phyloP scores from a whole-genome alignment of 495 filamentous ascomycete genomes.

The Aspergillus campestris region DNA sequence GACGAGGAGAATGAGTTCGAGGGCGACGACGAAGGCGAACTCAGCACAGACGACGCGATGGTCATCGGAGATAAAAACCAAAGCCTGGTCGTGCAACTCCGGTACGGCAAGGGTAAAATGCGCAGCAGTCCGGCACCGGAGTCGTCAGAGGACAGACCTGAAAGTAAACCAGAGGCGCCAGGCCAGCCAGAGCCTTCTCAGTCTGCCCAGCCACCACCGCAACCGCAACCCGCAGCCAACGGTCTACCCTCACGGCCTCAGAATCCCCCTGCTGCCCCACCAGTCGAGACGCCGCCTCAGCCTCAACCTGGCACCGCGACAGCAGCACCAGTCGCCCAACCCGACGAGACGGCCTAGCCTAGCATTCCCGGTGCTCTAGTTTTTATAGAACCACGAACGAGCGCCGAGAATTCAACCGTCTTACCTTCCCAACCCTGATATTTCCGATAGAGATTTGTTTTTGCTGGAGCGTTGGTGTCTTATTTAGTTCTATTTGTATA shows the following conservation, averaged over 20 bases:
- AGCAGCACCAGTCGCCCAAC: too few species aligned
- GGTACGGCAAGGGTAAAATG: constrained; percentile 32
- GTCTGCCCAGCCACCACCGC: not conserved
- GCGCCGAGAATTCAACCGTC: too few species aligned
- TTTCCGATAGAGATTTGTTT: not conserved
- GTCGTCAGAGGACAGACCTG: constrained; percentile 6
- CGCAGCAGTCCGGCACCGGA: constrained; percentile 14
- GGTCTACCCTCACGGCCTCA: not conserved
- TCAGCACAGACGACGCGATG: constrained; percentile 49
- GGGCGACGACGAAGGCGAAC: constrained; percentile 55
- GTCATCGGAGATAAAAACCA: constrained; percentile 41
- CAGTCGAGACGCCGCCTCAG: too few species aligned
- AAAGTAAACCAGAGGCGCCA: not conserved
- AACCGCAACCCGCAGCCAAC: constrained; percentile 1
- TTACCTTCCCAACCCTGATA: too few species aligned
- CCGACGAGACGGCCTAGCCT: too few species aligned
- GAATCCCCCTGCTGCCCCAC: not conserved
- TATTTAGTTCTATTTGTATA: not conserved
- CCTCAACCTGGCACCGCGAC: too few species aligned
- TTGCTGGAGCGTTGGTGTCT: constrained; percentile 2
- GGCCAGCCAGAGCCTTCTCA: not conserved
- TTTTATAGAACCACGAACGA: too few species aligned
- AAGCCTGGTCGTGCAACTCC: constrained; percentile 61
- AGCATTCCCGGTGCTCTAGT: too few species aligned
- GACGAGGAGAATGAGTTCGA: constrained; percentile 61